Percentiles rank a stretch among this genome's conserved stretches.
These are phyloP conservation scores for Penstemon barbatus DNA, from an alignment of 257 asterid species.

Conservation along the genomic window DNA sequence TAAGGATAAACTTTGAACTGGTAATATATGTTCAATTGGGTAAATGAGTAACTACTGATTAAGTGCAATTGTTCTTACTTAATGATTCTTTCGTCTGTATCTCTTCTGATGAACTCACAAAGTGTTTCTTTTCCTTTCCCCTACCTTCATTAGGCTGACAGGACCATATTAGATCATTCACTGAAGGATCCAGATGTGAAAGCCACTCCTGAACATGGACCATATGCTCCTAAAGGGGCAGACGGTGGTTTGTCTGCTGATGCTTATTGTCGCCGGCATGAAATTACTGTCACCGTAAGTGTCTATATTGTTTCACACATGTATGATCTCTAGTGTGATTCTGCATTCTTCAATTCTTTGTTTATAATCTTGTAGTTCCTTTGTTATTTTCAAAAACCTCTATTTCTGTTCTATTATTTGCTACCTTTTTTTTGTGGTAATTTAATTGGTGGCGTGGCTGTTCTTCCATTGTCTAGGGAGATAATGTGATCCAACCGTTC, in stretches of 20 bases:
- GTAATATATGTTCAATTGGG: no score
- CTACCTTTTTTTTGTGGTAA: background rate
- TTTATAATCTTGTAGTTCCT: background rate
- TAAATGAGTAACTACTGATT: no score
- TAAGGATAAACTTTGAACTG: background rate
- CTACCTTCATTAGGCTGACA: conserved; percentile 42
- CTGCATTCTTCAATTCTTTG: conserved; percentile 54
- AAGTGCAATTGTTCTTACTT: no score
- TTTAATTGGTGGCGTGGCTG: conserved; percentile 37
- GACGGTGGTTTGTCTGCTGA: conserved; percentile 61
- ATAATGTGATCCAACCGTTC: conserved; percentile 76
- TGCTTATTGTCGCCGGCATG: conserved; percentile 71
- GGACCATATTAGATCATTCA: conserved; percentile 46
- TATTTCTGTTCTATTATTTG: conserved; percentile 6
- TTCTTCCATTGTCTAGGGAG: conserved; percentile 58
- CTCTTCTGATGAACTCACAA: conserved; percentile 32
- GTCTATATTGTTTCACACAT: conserved; percentile 25
- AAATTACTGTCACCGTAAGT: conserved; percentile 80
- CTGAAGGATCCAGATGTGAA: conserved; percentile 40
- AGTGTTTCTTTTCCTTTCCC: conserved; percentile 30
- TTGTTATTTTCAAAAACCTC: background rate
- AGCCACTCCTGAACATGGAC: conserved; percentile 35
- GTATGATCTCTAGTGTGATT: background rate
- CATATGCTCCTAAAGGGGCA: conserved; percentile 43
- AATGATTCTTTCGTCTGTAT: no score